These are phyloP conservation scores for Pholiota molesta DNA, from an alignment of 768 basidiomycete genomes.

Conservation along the genomic window DNA sequence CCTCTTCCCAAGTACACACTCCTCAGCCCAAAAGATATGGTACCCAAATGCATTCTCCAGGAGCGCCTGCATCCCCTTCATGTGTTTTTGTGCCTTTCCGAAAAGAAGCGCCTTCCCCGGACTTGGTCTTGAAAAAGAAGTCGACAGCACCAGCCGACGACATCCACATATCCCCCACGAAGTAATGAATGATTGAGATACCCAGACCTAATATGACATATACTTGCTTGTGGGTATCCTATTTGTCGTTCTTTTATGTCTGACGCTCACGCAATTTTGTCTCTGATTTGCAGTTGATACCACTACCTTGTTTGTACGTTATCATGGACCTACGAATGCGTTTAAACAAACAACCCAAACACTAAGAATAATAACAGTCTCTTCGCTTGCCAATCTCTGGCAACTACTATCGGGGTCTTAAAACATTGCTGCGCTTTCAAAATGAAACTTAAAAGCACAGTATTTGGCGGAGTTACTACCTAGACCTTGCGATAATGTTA, in stretches of 20 bases:
- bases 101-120: constrained; percentile 56
- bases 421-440: too few relatives aligned
- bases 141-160: not conserved
- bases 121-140: constrained; percentile 49
- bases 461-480: too few relatives aligned
- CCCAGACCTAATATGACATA: not conserved
- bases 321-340: too few relatives aligned
- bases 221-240: not conserved
- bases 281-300: too few relatives aligned
- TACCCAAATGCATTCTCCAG: not conserved
- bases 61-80: constrained; percentile 19
- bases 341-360: too few relatives aligned
- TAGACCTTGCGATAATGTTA: too few relatives aligned
- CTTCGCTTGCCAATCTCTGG: too few relatives aligned
- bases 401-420: too few relatives aligned
- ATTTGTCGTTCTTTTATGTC: not conserved
- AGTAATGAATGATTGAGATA: not conserved
- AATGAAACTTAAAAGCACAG: too few relatives aligned
- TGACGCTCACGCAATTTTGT: too few relatives aligned
- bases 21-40: constrained; percentile 29
- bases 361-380: too few relatives aligned
- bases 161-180: not conserved
- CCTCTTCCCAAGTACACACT: constrained; percentile 16
- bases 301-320: too few relatives aligned
- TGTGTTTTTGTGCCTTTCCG: constrained; percentile 58